Evolutionary conservation across 2,329 filamentous ascomycete species (phyloP).

Genomic region (Colletotrichum sp.): DNA sequence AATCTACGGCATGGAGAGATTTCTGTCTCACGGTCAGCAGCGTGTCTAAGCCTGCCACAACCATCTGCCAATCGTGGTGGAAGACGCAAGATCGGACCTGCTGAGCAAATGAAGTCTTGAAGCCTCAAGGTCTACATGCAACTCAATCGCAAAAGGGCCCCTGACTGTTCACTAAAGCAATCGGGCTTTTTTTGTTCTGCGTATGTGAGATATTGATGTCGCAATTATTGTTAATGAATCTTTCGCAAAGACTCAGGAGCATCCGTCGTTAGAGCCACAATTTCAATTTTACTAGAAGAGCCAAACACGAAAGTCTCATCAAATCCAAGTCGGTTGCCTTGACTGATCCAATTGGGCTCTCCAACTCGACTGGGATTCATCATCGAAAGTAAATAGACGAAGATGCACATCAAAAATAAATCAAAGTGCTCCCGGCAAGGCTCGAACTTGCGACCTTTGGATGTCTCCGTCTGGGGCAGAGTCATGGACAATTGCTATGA

Average conservation of each 20-base stretch:
- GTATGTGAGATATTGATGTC: accelerated
- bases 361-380: accelerated
- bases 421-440: not conserved
- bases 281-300: too few species aligned
- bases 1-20: not conserved
- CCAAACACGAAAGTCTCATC: not conserved
- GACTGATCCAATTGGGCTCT: not conserved
- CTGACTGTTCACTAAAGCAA: accelerated
- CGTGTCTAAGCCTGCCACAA: not conserved
- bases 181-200: accelerated
- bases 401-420: not conserved
- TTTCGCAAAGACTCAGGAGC: too few species aligned
- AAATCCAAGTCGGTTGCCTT: accelerated
- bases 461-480: not conserved
- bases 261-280: too few species aligned
- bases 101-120: not conserved
- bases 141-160: accelerated
- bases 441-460: slow-evolving; percentile 17
- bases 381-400: not conserved
- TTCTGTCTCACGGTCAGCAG: not conserved
- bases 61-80: not conserved
- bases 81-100: not conserved
- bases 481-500: not conserved
- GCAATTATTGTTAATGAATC: not conserved
- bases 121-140: not conserved